Base-by-base conservation (phyloP, 1,139 yeast species). In the Meyerozyma guilliermondii region DNA sequence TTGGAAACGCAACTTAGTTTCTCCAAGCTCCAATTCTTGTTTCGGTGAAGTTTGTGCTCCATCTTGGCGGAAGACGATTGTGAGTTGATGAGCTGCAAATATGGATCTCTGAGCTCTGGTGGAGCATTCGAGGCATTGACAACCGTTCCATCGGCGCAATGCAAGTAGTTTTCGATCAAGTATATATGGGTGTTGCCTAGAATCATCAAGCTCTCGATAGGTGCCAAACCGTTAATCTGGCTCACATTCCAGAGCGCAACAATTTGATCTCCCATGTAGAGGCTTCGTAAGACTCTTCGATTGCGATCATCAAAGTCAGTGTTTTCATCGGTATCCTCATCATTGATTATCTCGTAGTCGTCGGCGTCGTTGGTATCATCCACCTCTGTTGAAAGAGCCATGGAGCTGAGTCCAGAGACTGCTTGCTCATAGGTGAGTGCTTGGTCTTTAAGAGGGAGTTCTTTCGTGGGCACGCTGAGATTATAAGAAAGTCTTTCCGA, bases 221-320 rank as follows among this genome's bases (percentile, higher is more conserved):
- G 80, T 18, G 81, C 86, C 18, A 87, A 63, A 0, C 95, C 95
- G 45, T 82, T 66, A 20, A 87, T 77, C 41, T 81, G 81, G 46
- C 89, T 79, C 2, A 85, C 79, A 58, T 87, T 87, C 82, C 87
- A 81, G n/a, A 87, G 62, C 8, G 79, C 78, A 11, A 68, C 71
- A 23, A 87, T 84, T 42, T 73, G 75, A 56, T 87, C 96, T n/a
- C 87, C 86, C 44, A 79, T 73, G 52, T 67, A 81, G 41, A 87
- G 62, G 51, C 85, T 77, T 45, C 91, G 69, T 24, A 87, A 63
- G 0, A 87, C 84, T 54, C 83, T 83, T 43, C 95, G 65, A 56
- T 87, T 86, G 51, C 79, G 80, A 55, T 86, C 94, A 47, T 82
- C 87, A 44, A 71, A 72, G 3, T 64, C 63, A 9, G 57, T 51